A percentile compares a stretch with the other conserved stretches of the same genome.
Evolutionary conservation across 2,329 filamentous ascomycete genomes (phyloP).

Genomic region (Leptoxyphium fumago): DNA sequence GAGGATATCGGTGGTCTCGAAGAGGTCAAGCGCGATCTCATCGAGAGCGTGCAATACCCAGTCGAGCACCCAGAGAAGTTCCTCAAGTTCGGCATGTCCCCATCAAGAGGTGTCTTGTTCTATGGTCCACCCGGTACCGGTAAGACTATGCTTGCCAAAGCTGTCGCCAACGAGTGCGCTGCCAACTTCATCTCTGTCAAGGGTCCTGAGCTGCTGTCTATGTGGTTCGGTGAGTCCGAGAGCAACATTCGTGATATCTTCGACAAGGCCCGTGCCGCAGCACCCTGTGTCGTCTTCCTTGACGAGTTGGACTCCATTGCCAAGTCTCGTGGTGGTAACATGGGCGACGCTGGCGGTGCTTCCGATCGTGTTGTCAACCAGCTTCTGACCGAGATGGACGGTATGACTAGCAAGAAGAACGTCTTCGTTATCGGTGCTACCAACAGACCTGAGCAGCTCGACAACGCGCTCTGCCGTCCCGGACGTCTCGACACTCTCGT

Average conservation of each 20-base stretch:
- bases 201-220: constrained; percentile 92
- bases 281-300: constrained; percentile 96
- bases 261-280: constrained; percentile 96
- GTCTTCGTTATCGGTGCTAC: constrained; percentile 99
- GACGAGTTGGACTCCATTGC: constrained; percentile 98
- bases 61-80: constrained; percentile 99
- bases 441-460: constrained; percentile 96
- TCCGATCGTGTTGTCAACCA: constrained; percentile 99
- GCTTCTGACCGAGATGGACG: constrained; percentile 98
- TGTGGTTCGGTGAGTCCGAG: constrained; percentile 99
- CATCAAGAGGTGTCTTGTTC: constrained; percentile 95
- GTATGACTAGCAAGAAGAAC: constrained; percentile 99
- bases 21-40: constrained; percentile 97
- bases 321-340: constrained; percentile 94
- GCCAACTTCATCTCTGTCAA: constrained; percentile 99
- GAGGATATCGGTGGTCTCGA: constrained; percentile 98
- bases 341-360: constrained; percentile 91
- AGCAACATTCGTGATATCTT: constrained; percentile 99
- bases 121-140: constrained; percentile 98
- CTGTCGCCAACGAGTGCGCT: constrained; percentile 95
- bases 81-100: constrained; percentile 98
- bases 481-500: constrained; percentile 97
- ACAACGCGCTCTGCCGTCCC: constrained; percentile 93
- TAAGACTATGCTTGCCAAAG: constrained; percentile 99
- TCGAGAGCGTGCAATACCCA: constrained; percentile 96